Base-by-base conservation (phyloP, 176 grass and related monocot genomes). In the Oropetium thomaeum region DNA sequence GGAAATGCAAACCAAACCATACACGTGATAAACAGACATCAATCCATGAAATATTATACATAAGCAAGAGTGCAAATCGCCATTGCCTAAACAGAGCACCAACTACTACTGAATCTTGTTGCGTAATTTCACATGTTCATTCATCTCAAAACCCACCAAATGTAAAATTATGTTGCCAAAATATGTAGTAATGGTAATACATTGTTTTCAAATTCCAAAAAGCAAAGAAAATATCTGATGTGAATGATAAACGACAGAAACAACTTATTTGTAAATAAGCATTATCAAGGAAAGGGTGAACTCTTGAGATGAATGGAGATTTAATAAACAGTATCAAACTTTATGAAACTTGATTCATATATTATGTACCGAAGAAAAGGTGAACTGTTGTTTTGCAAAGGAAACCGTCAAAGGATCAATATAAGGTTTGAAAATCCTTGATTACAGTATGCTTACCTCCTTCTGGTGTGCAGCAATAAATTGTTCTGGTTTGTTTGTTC, bases 401-500 rank as follows among this genome's bases (percentile, higher is more conserved):
- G 31, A 58, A 73, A 74, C 16, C 55, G 19, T 41, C 35, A 44
- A 73, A 51, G 53, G 39, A 8, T 19, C 13, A 68, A 33, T 4
- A 70, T 58, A 65, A 26, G 43, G 47, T 43, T 48, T n/a, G 5
- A 33, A 28, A 63, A 71, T 69, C 37, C 26, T 29, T n/a, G 27
- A 79, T 23, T 45, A 82, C 71, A 82, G 13, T 19, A 78, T 16
- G 49, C 73, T 65, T 73, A 99, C 96, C 89, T 99, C 96, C 59
- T 89, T 86, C 74, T 76, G 58, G 52, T 99, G 96, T 2, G 96
- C 96, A 82, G 68, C 60, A 33, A 92, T 76, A 45, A 60, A 79
- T 43, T 92, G 79, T 77, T 82, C 82, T 33, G 96, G 84, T 70
- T 75, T 92, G 53, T 82, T 87, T 27, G 96, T 90, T 49, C 96